Evolutionary conservation across 192 early-diverging fungal genomes (phyloP).

Genomic region (Coemansia nantahalensis): DNA sequence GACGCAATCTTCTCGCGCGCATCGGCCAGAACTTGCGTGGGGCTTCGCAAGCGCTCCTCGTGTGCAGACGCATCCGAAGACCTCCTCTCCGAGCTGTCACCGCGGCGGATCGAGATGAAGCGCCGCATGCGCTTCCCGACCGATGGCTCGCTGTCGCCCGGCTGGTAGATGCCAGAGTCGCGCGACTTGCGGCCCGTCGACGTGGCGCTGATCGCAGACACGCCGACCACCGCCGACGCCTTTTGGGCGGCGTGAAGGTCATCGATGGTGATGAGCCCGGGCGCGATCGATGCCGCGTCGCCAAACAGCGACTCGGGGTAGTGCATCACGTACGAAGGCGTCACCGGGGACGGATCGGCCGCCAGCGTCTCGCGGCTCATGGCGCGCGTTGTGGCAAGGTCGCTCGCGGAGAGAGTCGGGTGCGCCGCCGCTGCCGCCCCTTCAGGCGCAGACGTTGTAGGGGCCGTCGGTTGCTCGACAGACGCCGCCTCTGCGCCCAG

Average conservation of each 20-base stretch:
- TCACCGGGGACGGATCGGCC: constrained; percentile 14
- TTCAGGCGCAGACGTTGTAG: constrained; percentile 7
- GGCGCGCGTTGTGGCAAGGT: constrained; percentile 3
- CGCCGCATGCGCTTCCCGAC: constrained; percentile 49
- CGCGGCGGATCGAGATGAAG: constrained; percentile 43
- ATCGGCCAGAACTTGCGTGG: constrained; percentile 16
- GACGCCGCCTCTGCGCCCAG: no score
- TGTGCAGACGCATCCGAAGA: constrained; percentile 6
- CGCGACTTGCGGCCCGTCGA: constrained; percentile 35
- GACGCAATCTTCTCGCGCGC: constrained; percentile 21
- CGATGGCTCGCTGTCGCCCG: constrained; percentile 18
- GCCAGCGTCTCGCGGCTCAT: constrained; percentile 12
- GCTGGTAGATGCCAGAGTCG: constrained; percentile 29
- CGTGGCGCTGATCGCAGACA: constrained; percentile 39
- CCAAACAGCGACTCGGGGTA: constrained; percentile 49
- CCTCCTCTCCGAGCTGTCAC: constrained; percentile 13
- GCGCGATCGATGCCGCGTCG: constrained; percentile 30
- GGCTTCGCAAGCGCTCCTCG: constrained; percentile 14
- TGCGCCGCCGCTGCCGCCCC: background rate
- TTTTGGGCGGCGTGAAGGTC: constrained; percentile 49
- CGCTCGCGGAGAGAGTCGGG: background rate
- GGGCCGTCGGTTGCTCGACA: background rate
- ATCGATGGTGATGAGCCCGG: constrained; percentile 43
- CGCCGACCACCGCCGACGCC: constrained; percentile 44
- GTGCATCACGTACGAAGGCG: constrained; percentile 51